A percentile compares a stretch with the other conserved stretches of the same genome.
These are phyloP conservation scores for Omphalotus guepiniiformis DNA, from an alignment of 768 basidiomycete genomes.

Conservation along the genomic window DNA sequence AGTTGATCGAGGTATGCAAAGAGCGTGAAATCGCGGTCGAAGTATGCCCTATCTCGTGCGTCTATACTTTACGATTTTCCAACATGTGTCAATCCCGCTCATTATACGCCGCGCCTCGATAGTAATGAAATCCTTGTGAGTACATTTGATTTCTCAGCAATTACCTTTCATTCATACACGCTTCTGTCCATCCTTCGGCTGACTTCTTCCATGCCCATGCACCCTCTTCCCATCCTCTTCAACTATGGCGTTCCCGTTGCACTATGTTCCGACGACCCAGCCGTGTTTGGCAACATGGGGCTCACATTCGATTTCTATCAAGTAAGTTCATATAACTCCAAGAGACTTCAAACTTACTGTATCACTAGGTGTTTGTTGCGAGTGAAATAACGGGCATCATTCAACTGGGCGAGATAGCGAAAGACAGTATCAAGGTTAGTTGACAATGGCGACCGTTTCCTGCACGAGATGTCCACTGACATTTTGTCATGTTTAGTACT, in stretches of 20 bases:
- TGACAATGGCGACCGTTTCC: neutral
- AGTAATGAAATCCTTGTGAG: conserved; percentile 73
- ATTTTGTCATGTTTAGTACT: conserved; percentile 17
- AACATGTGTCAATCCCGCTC: neutral
- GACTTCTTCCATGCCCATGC: conserved; percentile 77
- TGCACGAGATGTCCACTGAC: neutral
- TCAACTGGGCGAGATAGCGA: conserved; percentile 58
- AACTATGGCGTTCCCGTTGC: conserved; percentile 72
- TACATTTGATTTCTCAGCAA: neutral
- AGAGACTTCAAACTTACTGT: neutral
- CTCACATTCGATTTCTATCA: conserved; percentile 78
- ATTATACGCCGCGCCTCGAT: neutral
- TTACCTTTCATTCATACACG: conserved; percentile 1
- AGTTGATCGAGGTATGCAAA: conserved; percentile 62
- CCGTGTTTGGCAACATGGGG: conserved; percentile 75
- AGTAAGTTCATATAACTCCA: conserved; percentile 28
- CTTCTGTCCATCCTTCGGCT: conserved; percentile 43
- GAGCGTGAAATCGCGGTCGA: conserved; percentile 64
- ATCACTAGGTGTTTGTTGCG: conserved; percentile 52
- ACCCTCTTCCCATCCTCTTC: conserved; percentile 66
- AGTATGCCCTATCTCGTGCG: conserved; percentile 79
- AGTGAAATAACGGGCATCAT: conserved; percentile 64
- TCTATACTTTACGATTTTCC: neutral
- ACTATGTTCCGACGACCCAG: conserved; percentile 72
- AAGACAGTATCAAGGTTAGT: conserved; percentile 59